Conservation (phyloP, 2,329 filamentous ascomycete species). For the Penicillium italicum region DNA sequence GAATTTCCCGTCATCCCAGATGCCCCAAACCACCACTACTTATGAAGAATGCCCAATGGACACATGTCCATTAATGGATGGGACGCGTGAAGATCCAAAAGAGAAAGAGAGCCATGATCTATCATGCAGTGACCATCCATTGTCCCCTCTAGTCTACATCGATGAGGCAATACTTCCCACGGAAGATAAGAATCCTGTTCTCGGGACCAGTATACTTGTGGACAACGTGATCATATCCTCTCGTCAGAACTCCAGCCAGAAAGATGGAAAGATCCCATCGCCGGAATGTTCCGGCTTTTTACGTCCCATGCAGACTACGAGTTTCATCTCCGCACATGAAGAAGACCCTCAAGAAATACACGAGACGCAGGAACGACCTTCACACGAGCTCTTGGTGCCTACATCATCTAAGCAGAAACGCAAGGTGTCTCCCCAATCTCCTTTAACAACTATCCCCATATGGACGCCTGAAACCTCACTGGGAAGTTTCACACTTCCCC, state of each 20-base stretch:
- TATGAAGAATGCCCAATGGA: not conserved
- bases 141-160: slow-evolving; percentile 19
- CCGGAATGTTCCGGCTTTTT: not conserved
- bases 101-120: not conserved
- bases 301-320: not conserved
- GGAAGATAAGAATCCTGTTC: not conserved
- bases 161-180: slow-evolving; percentile 13
- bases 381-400: not conserved
- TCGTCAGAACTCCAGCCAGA: slow-evolving; percentile 10
- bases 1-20: not conserved
- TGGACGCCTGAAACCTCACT: slow-evolving; percentile 16
- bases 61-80: not conserved
- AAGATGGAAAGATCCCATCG: not conserved
- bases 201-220: slow-evolving; percentile 10
- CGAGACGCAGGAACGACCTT: not conserved
- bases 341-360: not conserved
- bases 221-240: slow-evolving; percentile 25
- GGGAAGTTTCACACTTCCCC: not conserved
- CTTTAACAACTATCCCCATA: slow-evolving; percentile 27
- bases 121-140: not conserved
- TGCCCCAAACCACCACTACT: not conserved
- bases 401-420: not conserved
- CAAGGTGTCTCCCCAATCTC: slow-evolving; percentile 13
- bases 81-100: not conserved
- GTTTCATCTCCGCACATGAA: not conserved